A percentile compares a stretch with the other conserved stretches of the same genome.
Evolutionary conservation across 345 rosid genomes (phyloP).

Genomic region (Eutrema heterophyllum): DNA sequence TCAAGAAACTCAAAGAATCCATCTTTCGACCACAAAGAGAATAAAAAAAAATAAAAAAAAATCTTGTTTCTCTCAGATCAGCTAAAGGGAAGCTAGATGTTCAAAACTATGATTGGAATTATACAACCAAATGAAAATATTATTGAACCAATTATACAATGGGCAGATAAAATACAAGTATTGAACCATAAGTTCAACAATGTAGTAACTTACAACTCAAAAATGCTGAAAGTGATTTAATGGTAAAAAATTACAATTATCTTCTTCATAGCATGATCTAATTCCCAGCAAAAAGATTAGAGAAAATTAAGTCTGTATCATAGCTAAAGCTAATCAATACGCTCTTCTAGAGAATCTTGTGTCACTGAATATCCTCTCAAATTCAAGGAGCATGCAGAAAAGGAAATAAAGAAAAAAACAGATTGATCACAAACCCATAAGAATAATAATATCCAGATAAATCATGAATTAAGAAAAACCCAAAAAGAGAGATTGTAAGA

Average conservation of each 20-base stretch:
- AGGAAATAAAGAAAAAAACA: not conserved
- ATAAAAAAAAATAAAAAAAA: not conserved
- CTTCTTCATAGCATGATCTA: not conserved
- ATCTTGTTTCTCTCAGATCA: not conserved
- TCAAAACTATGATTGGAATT: not conserved
- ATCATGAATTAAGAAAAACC: not conserved
- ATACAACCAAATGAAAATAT: not conserved
- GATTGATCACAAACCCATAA: slow-evolving; percentile 4
- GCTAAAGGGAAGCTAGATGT: not conserved
- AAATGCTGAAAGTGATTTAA: not conserved
- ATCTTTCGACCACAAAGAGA: not conserved
- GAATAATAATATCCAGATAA: not conserved
- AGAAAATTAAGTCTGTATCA: not conserved
- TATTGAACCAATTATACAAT: not conserved
- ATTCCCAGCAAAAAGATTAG: not conserved
- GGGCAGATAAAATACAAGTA: not conserved
- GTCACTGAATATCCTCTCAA: not conserved
- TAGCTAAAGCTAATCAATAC: not conserved
- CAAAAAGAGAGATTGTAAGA: not conserved
- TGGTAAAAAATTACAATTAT: not conserved
- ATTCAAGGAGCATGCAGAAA: slow-evolving; percentile 1
- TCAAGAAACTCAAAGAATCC: not conserved
- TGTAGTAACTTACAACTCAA: not conserved
- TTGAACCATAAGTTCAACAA: not conserved
- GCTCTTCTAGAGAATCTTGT: not conserved